These are phyloP conservation scores for Trapa bicornis DNA, from an alignment of 345 rosid species.

Conservation along the genomic window DNA sequence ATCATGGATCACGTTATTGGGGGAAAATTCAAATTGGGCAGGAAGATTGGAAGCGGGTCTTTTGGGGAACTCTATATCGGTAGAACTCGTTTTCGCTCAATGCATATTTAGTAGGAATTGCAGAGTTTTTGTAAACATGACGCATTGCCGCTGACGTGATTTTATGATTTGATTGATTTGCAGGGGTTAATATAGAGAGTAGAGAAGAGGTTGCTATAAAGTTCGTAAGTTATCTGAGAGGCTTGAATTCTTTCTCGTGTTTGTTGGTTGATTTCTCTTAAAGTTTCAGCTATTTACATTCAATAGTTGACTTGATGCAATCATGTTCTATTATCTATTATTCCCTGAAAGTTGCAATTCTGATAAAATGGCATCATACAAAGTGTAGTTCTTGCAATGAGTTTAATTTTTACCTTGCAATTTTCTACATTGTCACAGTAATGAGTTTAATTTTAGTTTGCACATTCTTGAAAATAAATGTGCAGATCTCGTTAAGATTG, in stretches of 20 bases:
- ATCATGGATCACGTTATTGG: slow-evolving; percentile 50
- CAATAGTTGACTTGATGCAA: neutral
- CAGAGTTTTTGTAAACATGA: slow-evolving; percentile 6
- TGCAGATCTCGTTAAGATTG: neutral
- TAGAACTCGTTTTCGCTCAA: slow-evolving; percentile 10
- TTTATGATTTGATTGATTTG: neutral
- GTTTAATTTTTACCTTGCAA: neutral
- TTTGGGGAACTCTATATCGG: slow-evolving; percentile 76
- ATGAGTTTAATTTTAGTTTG: neutral
- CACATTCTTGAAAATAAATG: neutral
- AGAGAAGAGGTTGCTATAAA: slow-evolving; percentile 86
- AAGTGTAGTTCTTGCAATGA: neutral
- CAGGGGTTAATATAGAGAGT: slow-evolving; percentile 61
- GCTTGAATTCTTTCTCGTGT: neutral
- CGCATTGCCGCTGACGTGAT: neutral
- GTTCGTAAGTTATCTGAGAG: slow-evolving; percentile 38
- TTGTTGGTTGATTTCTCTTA: neutral
- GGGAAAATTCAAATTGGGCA: slow-evolving; percentile 45
- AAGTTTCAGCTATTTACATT: neutral
- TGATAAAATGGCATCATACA: neutral
- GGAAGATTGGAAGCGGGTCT: slow-evolving; percentile 61
- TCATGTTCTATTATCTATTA: neutral
- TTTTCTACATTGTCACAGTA: neutral
- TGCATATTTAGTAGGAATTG: neutral
- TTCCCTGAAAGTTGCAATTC: neutral